Base-by-base conservation (phyloP, 345 rosid species). In the Lumnitzera racemosa region DNA sequence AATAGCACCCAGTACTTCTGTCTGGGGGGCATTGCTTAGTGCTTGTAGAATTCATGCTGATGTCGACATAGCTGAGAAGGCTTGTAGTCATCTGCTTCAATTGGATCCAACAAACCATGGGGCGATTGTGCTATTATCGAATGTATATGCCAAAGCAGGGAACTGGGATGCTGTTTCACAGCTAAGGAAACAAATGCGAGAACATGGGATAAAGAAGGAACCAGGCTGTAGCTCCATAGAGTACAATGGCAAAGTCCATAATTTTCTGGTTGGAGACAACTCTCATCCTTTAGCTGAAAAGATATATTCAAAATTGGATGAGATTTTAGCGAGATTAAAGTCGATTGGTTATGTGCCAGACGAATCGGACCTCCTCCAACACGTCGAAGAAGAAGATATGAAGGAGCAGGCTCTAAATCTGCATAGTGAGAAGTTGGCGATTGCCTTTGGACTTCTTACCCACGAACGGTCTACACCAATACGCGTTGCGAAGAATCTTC, bases 201-300 rank as follows among this genome's bases (percentile, higher is more conserved):
- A 71, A 46, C 63, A 72, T 16, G 90, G 90, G 69, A 49, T 86
- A 2, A 79, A 78, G 73, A 88, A 88, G 78, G 82, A 81, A 56
- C 86, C 75, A 11, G 96, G 96, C 43, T 86, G 88, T 61, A 88
- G 96, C 77, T 74, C 87, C 24, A 77, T 88, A n/a, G 90, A 86
- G 79, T 80, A 77, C 4, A 67, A 83, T 71, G 88, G 90, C 10
- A 55, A 16, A 51, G 68, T 83, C 23, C 88, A 88, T 43, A 83
- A 82, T 78, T 88, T 83, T 67, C 68, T 81, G 13, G 84, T 78
- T 11, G 92, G 83, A 58, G 96, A 86, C 57, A 70, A 74, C 36
- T 54, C 77, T 11, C 89, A 83, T 63, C 83, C 83, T 23, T 74
- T 76, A 61, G 76, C 74, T 68, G 76, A 64, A 51, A 72, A 76